Evolutionary conservation across 2,329 filamentous ascomycete species (phyloP).

Genomic region (Colletotrichum sp.): DNA sequence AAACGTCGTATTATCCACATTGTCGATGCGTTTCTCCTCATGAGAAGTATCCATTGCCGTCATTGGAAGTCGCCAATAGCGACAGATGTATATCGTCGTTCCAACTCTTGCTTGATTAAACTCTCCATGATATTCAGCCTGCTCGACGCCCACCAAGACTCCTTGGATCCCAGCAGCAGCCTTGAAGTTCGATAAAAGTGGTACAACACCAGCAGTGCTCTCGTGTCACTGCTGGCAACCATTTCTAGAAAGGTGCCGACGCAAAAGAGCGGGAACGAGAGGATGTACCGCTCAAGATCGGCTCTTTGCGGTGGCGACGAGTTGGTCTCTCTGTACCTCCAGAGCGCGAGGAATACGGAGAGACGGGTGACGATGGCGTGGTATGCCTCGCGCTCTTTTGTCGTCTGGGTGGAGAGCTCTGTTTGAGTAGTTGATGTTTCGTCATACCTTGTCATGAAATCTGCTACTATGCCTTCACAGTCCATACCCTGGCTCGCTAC

Average conservation of each 20-base stretch:
- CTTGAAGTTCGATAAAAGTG: conserved; percentile 29
- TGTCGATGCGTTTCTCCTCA: not conserved
- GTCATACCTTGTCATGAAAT: conserved; percentile 28
- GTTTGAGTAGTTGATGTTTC: not conserved
- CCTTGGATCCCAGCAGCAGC: conserved; percentile 19
- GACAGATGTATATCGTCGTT: not conserved
- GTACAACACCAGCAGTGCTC: conserved; percentile 30
- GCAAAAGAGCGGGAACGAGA: conserved; percentile 33
- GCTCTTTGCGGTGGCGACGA: not conserved
- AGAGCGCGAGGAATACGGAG: conserved; percentile 22
- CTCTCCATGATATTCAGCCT: conserved; percentile 25
- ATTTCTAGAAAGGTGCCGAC: conserved; percentile 28
- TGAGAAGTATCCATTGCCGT: too few relatives aligned
- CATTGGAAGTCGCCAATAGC: not conserved
- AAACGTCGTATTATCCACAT: not conserved
- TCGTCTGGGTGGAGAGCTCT: too few relatives aligned
- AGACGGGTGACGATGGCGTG: conserved; percentile 22
- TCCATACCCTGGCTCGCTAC: conserved; percentile 23
- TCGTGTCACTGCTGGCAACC: conserved; percentile 26
- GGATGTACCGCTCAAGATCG: conserved; percentile 30
- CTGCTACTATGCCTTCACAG: conserved; percentile 14
- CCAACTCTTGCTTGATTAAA: not conserved
- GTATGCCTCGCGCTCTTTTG: conserved; percentile 24
- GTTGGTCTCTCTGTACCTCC: not conserved
- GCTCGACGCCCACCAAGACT: conserved; percentile 30